Evolutionary conservation across 2,329 filamentous ascomycete genomes (phyloP), one percentile per base, ranked within the genome.

Genomic region (Alternaria angustiovoidea): DNA sequence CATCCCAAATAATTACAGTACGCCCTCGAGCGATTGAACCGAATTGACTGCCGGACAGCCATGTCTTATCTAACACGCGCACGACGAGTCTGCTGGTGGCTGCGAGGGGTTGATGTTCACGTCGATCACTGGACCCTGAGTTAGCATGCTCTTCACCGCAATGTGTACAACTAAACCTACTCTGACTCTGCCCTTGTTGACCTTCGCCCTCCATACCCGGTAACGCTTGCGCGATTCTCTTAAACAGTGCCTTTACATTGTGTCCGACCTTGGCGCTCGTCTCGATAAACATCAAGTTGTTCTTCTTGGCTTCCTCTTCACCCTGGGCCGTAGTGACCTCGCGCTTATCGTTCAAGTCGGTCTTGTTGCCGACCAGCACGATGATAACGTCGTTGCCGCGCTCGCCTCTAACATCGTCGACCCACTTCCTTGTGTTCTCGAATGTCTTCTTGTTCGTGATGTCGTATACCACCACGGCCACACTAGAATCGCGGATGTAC

Each of bases 381-480:
- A 99, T 98, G 74, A 99, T 99, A 62, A 99, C 96, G 81, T 99
- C 95, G 84, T 96, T 97, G 52, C 95, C 95, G 75, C 95, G 88
- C 84, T 99, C 95, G 52, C 94, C 94, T 64, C 95, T 88, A 59
- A 99, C 95, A 77, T 99, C 95, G 78, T 99, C 95, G 68, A 99
- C 96, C 95, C 96, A 99, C 86, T 99, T 99, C 76, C 94, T 89
- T 55, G 95, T 99, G 82, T 99, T 97, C 79, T 97, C 91, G 84
- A 99, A 99, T 24, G 93, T 96, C 82, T 98, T 97, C 66, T 91
- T 90, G 80, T 95, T 97, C 61, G 93, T 97, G 76, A 99, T 96
- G 80, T 99, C 95, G 83, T 99, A 99, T 62, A 99, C 95, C 34
- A 99, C 96, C 34, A 99, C 96, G 22, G 96, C 96, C 53, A 99